Conservation (phyloP, 306 rosid species). For the Rosa multiflora region DNA sequence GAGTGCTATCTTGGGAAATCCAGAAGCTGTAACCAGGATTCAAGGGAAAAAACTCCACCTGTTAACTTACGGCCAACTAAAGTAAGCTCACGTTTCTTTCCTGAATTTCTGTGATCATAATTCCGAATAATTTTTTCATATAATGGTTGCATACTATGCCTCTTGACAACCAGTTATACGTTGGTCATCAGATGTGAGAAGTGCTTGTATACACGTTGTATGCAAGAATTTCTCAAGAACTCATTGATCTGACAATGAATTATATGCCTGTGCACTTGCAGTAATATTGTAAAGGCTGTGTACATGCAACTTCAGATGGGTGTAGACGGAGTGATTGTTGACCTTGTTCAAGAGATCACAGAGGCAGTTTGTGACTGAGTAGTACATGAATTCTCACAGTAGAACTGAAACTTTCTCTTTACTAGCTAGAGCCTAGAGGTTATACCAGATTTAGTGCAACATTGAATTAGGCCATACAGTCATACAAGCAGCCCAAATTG, state of each 20-base stretch:
- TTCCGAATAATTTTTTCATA: not conserved
- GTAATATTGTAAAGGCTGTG: conserved; percentile 38
- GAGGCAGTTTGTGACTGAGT: conserved; percentile 27
- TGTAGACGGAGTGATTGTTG: conserved; percentile 46
- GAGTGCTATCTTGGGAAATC: conserved; percentile 37
- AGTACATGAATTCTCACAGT: not conserved
- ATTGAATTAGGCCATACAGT: conserved; percentile 5
- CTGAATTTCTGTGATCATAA: not conserved
- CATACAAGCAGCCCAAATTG: not conserved
- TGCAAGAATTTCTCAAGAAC: not conserved
- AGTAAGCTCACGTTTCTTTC: conserved; percentile 24
- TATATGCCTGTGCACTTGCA: conserved; percentile 12
- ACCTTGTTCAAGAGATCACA: conserved; percentile 44
- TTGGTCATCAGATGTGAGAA: not conserved
- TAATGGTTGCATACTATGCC: not conserved
- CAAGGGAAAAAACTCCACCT: conserved; percentile 40
- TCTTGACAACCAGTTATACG: not conserved
- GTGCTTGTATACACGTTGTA: not conserved
- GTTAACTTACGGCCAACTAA: conserved; percentile 42
- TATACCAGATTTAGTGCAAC: conserved; percentile 5
- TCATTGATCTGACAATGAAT: not conserved
- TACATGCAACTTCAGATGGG: conserved; percentile 44
- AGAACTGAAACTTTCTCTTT: conserved; percentile 11
- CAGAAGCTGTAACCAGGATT: conserved; percentile 34
- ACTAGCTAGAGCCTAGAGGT: not conserved